phyloP scores from a whole-genome alignment of 805 yeast species.

The Kuraishia molischiana region DNA sequence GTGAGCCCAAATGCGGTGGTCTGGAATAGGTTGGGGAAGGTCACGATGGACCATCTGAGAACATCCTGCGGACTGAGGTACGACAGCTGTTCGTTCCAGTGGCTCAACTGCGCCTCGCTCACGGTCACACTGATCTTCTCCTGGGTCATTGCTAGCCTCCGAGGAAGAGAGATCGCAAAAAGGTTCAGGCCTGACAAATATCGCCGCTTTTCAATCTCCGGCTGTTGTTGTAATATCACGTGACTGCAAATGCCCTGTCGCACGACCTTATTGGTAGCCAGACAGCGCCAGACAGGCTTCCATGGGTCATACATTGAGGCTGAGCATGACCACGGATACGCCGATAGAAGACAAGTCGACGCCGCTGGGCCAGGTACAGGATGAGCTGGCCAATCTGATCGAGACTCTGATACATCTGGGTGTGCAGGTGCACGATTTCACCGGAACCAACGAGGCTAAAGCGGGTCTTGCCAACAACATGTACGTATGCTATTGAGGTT shows the following conservation, averaged over 20 bases:
- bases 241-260: too few species aligned
- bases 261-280: too few species aligned
- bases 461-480: conserved; percentile 41
- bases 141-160: background rate
- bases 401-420: conserved; percentile 87
- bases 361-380: conserved; percentile 19
- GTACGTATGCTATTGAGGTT: conserved; percentile 28
- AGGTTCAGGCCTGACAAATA: too few species aligned
- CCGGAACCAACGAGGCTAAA: conserved; percentile 77
- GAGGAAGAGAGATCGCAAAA: background rate
- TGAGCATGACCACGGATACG: conserved; percentile 22
- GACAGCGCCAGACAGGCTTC: too few species aligned
- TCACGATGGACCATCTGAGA: conserved; percentile 71
- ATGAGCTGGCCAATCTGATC: conserved; percentile 40
- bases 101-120: conserved; percentile 46
- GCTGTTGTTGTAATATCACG: too few species aligned
- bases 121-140: conserved; percentile 16
- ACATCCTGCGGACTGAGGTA: conserved; percentile 58
- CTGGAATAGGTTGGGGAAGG: conserved; percentile 77
- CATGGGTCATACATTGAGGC: too few species aligned
- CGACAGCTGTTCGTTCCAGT: conserved; percentile 55
- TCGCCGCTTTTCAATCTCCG: too few species aligned
- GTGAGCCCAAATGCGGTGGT: conserved; percentile 95
- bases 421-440: conserved; percentile 86
- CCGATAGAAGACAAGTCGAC: conserved; percentile 11